Evolutionary conservation across 805 yeast species (phyloP).

Genomic region (Kuraishia floccosa): DNA sequence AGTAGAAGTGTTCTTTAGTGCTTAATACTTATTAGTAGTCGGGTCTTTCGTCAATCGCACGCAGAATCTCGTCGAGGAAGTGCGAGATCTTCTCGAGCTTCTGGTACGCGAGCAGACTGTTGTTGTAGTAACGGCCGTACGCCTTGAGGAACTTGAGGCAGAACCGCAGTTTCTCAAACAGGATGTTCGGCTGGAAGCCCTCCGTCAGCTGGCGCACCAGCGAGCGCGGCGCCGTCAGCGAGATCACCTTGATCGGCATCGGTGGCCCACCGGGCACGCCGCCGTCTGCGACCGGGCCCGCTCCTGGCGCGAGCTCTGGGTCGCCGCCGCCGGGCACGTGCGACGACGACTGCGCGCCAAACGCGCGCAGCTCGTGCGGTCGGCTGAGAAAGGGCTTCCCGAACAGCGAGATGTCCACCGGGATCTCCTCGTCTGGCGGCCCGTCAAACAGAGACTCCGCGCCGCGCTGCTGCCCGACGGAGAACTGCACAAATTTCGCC

Average conservation of each 20-base stretch:
- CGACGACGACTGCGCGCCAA: neutral
- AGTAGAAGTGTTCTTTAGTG: slow-evolving; percentile 3
- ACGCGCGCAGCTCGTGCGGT: neutral
- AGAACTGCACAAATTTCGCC: too few relatives aligned
- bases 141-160: slow-evolving; percentile 1
- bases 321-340: neutral
- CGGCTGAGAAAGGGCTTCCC: too few relatives aligned
- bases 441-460: too few relatives aligned
- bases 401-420: too few relatives aligned
- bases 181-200: neutral
- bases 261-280: too few relatives aligned
- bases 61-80: slow-evolving; percentile 1
- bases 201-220: neutral
- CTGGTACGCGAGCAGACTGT: slow-evolving; percentile 8
- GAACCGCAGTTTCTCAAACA: slow-evolving; percentile 2
- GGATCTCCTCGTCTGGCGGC: too few relatives aligned
- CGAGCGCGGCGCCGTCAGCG: slow-evolving; percentile 1
- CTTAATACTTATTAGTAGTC: too few relatives aligned
- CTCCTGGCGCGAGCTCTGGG: neutral
- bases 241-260: too few relatives aligned
- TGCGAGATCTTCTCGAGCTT: slow-evolving; percentile 10
- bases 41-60: too few relatives aligned
- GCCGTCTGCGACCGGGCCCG: too few relatives aligned
- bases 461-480: too few relatives aligned
- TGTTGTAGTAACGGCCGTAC: slow-evolving; percentile 9